Conservation (phyloP, 1,139 yeast species). For the Blastobotrys capitulatus region DNA sequence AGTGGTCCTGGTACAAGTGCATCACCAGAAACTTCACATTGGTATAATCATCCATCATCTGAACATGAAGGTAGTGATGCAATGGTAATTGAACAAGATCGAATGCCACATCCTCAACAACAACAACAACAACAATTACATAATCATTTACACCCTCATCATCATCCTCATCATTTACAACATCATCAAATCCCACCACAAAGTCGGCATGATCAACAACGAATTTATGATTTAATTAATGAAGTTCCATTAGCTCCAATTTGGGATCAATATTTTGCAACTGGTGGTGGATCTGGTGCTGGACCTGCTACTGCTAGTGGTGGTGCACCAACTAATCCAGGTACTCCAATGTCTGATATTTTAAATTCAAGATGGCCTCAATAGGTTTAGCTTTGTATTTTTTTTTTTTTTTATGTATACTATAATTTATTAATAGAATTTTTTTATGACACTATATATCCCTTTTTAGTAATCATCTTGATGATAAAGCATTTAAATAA, state of each 20-base stretch:
- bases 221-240: conserved; percentile 55
- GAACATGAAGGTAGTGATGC: conserved; percentile 12
- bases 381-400: background rate
- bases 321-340: background rate
- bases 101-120: background rate
- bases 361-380: conserved; percentile 6
- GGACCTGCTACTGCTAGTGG: background rate
- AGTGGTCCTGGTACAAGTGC: conserved; percentile 9
- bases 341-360: conserved; percentile 7
- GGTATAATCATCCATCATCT: conserved; percentile 9
- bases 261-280: conserved; percentile 66
- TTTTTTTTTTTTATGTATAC: background rate
- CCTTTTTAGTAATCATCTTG: too few species aligned
- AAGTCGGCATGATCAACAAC: conserved; percentile 42
- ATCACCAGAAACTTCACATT: conserved; percentile 12
- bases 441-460: background rate
- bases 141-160: conserved; percentile 3
- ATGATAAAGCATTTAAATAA: background rate
- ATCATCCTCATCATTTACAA: conserved; percentile 6
- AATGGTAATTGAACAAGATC: conserved; percentile 8
- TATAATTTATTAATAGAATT: background rate
- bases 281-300: background rate
- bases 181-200: background rate
- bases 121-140: background rate
- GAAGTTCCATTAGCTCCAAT: conserved; percentile 65